A percentile compares a stretch with the other conserved stretches of the same genome.
phyloP scores from a whole-genome alignment of 495 filamentous ascomycete genomes.

The Ramalina peruviana region DNA sequence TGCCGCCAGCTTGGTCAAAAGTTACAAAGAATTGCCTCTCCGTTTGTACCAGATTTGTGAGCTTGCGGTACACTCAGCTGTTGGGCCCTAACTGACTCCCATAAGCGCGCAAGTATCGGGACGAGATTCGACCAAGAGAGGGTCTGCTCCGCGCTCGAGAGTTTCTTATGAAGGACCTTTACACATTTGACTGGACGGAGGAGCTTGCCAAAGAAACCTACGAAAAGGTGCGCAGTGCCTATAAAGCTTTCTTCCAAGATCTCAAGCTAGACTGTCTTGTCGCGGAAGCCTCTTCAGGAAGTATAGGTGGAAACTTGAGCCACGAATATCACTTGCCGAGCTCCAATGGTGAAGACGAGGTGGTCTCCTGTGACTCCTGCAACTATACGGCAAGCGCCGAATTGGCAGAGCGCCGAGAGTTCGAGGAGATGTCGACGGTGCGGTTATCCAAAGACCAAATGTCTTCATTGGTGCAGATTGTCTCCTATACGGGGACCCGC shows the following conservation, averaged over 20 bases:
- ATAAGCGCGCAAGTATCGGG: conserved; percentile 78
- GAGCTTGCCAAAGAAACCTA: conserved; percentile 65
- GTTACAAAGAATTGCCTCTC: conserved; percentile 75
- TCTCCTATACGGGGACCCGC: no score
- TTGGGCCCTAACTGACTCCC: conserved; percentile 5
- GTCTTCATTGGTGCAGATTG: no score
- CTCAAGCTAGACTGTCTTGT: conserved; percentile 72
- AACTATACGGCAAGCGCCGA: conserved; percentile 77
- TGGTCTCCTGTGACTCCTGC: conserved; percentile 63
- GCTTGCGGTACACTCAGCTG: conserved; percentile 6
- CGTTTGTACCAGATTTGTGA: conserved; percentile 82
- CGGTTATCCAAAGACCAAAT: conserved; percentile 1
- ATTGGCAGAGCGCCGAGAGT: conserved; percentile 33
- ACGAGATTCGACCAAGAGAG: conserved; percentile 77
- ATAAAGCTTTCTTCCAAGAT: conserved; percentile 63
- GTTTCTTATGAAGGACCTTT: conserved; percentile 97
- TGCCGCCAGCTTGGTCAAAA: conserved; percentile 57
- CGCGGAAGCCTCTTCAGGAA: conserved; percentile 84
- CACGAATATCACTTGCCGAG: conserved; percentile 88
- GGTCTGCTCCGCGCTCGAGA: conserved; percentile 83
- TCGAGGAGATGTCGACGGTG: no score
- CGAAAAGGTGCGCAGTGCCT: conserved; percentile 50
- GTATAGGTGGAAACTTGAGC: conserved; percentile 83
- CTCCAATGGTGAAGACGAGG: conserved; percentile 69
- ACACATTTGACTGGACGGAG: conserved; percentile 72